A percentile compares a stretch with the other conserved stretches of the same genome.
Evolutionary conservation across 306 rosid species (phyloP).

Genomic region (Cicer arietinum): DNA sequence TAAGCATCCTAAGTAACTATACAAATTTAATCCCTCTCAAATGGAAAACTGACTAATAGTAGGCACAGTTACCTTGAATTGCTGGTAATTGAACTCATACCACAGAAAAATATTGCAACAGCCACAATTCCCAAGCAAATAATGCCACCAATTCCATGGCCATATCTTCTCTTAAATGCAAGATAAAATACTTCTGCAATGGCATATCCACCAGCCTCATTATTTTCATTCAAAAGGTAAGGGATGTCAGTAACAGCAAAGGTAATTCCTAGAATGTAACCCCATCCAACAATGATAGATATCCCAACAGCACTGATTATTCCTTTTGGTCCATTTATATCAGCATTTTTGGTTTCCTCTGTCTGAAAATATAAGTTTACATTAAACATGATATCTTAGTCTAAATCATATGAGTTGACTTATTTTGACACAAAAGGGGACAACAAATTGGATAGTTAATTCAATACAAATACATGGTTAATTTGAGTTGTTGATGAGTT

Average conservation of each 20-base stretch:
- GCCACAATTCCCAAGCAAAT: conserved; percentile 85
- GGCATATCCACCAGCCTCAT: conserved; percentile 95
- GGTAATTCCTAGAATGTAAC: conserved; percentile 87
- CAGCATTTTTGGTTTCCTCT: conserved; percentile 94
- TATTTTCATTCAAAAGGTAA: conserved; percentile 71
- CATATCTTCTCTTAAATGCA: conserved; percentile 88
- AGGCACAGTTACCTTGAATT: conserved; percentile 76
- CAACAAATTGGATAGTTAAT: too few species aligned
- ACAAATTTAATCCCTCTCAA: conserved; percentile 14
- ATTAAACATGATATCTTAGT: conserved; percentile 33
- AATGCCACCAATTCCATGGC: conserved; percentile 89
- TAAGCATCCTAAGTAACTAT: conserved; percentile 34
- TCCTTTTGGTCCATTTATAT: conserved; percentile 93
- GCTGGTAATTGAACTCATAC: conserved; percentile 96
- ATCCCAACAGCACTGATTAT: conserved; percentile 91
- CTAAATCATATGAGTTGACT: conserved; percentile 26
- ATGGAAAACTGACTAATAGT: conserved; percentile 17
- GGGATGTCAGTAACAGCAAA: conserved; percentile 79
- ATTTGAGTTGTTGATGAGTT: too few species aligned
- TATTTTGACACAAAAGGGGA: too few species aligned
- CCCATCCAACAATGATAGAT: conserved; percentile 89
- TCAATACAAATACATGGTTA: too few species aligned
- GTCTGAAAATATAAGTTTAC: conserved; percentile 60
- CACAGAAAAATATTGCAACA: conserved; percentile 92
- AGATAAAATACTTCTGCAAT: conserved; percentile 90